phyloP scores from a whole-genome alignment of 108 stramenopile species.

The Cyclotella atomus region DNA sequence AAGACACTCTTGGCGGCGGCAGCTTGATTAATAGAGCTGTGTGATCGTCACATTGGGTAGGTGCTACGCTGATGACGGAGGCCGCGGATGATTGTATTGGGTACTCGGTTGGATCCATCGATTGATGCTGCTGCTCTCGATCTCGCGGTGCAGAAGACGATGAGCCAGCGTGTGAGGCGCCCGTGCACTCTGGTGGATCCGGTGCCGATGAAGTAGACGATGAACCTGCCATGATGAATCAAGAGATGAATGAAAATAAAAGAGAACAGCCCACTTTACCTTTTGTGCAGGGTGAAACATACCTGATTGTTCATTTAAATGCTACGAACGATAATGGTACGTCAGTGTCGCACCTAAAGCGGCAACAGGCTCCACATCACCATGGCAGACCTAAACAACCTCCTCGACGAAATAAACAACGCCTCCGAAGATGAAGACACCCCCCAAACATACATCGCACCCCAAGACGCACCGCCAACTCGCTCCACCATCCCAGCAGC shows the following conservation, averaged over 20 bases:
- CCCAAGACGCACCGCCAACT: neutral
- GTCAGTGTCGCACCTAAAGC: too few species aligned
- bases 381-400: conserved; percentile 78
- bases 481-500: conserved; percentile 6
- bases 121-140: neutral
- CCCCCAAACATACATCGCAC: neutral
- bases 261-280: too few species aligned
- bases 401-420: conserved; percentile 62
- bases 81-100: neutral
- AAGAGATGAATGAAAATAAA: too few species aligned
- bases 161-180: neutral
- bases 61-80: neutral
- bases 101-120: neutral
- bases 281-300: too few species aligned
- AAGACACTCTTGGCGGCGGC: neutral
- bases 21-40: neutral
- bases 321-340: too few species aligned
- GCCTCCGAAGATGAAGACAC: conserved; percentile 22
- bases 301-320: too few species aligned
- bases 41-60: conserved; percentile 2
- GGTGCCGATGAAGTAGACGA: neutral
- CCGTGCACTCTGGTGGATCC: neutral
- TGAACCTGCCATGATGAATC: neutral
- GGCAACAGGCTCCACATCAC: conserved; percentile 16
- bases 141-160: neutral